Evolutionary conservation across 2,329 filamentous ascomycete species (phyloP).

Genomic region (Decorospora gaudefroyi): DNA sequence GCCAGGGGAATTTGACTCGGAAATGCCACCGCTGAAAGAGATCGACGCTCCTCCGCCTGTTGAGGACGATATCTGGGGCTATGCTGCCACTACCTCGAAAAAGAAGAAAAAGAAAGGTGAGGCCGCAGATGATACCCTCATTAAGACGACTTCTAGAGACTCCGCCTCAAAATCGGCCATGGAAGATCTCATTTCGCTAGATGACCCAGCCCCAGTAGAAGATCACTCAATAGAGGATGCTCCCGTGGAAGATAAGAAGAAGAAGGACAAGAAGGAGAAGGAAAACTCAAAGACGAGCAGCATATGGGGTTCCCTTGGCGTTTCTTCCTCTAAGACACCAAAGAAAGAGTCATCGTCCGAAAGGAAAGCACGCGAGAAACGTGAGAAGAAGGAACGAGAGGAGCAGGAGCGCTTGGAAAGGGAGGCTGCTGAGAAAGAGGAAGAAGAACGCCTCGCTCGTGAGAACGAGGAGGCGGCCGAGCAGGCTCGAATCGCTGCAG

Average conservation of each 20-base stretch:
- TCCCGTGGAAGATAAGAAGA: conserved; percentile 31
- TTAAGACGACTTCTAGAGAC: conserved; percentile 35
- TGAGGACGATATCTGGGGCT: conserved; percentile 42
- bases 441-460: conserved; percentile 28
- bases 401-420: conserved; percentile 36
- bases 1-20: conserved; percentile 49
- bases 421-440: conserved; percentile 51
- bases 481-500: conserved; percentile 17
- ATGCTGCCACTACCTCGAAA: conserved; percentile 30
- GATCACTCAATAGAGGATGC: conserved; percentile 15
- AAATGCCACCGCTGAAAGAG: conserved; percentile 56
- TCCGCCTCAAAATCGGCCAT: conserved; percentile 41
- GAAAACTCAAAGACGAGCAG: conserved; percentile 27
- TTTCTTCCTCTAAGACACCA: conserved; percentile 24
- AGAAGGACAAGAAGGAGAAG: conserved; percentile 37
- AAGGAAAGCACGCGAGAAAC: conserved; percentile 40
- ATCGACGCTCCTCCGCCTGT: conserved; percentile 51
- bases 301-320: conserved; percentile 30
- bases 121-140: conserved; percentile 34
- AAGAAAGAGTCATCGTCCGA: conserved; percentile 44
- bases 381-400: conserved; percentile 38
- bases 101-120: conserved; percentile 46
- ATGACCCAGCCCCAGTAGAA: conserved; percentile 31
- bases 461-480: conserved; percentile 39
- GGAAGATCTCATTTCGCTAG: conserved; percentile 42